phyloP scores from a whole-genome alignment of 305 asterid genomes.

The Fraxinus baroniana region DNA sequence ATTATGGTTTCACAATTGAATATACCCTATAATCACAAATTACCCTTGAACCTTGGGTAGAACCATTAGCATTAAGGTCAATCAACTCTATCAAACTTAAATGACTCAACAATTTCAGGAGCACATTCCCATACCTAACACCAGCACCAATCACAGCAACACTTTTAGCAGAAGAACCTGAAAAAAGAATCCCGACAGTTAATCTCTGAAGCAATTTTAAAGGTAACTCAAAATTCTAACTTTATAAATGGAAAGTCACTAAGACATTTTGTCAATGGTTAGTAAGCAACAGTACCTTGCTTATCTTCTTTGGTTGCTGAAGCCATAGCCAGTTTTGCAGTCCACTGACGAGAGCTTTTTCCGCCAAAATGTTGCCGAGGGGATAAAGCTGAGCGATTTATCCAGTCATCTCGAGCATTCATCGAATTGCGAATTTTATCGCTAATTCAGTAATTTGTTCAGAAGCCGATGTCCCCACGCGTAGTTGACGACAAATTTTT shows the following conservation, averaged over 20 bases:
- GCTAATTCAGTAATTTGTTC: not conserved
- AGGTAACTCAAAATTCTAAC: not conserved
- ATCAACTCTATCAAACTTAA: not conserved
- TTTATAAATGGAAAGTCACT: not conserved
- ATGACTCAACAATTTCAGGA: not conserved
- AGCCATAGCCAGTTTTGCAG: constrained; percentile 33
- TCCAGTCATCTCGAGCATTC: constrained; percentile 17
- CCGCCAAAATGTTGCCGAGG: not conserved
- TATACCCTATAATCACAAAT: constrained; percentile 1
- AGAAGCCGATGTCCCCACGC: not conserved
- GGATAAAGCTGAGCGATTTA: constrained; percentile 21
- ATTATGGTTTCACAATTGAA: not conserved
- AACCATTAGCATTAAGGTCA: not conserved
- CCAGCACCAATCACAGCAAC: constrained; percentile 96
- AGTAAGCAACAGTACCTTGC: constrained; percentile 27
- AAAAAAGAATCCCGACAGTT: constrained; percentile 13
- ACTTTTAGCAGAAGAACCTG: constrained; percentile 50
- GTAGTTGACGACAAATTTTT: not conserved
- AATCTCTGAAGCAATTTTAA: not conserved
- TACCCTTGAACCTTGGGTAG: not conserved
- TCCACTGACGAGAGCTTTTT: constrained; percentile 10
- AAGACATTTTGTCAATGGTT: not conserved
- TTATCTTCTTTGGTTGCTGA: constrained; percentile 38
- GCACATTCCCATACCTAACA: constrained; percentile 51
- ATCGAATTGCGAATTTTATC: constrained; percentile 34